Base-by-base conservation (phyloP, 2,329 filamentous ascomycete genomes). In the Phoma sp. region DNA sequence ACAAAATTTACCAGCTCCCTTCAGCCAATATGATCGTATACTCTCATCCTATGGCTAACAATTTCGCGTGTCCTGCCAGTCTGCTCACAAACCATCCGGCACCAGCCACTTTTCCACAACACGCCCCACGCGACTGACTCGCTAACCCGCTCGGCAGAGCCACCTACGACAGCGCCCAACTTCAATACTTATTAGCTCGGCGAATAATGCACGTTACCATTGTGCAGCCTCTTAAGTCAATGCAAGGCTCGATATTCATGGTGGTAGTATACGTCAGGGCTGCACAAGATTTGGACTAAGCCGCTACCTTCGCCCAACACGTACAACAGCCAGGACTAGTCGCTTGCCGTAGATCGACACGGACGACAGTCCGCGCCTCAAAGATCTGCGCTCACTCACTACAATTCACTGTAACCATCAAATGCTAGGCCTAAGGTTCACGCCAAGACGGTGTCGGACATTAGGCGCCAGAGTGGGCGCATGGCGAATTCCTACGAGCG, bases 261-360 rank as follows among this genome's bases (percentile, higher is more conserved):
- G n/a, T n/a, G n/a, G n/a, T n/a, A n/a, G n/a, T n/a, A n/a, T n/a
- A n/a, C n/a, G n/a, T n/a, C n/a, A n/a, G n/a, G n/a, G n/a, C n/a
- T n/a, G n/a, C n/a, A n/a, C n/a, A n/a, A n/a, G n/a, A n/a, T n/a
- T n/a, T n/a, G n/a, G n/a, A n/a, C n/a, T n/a, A n/a, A n/a, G 25
- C 7, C 10, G 11, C 32, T 7, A 12, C 23, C 18, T 15, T 30
- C 33, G 33, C n/a, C 39, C 15, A 10, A 28, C 7, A 29, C 21
- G 30, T 23, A 28, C 25, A 26, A 9, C 11, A 30, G 28, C 26
- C 25, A n/a, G 7, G 39, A 12, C 28, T 20, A 21, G 30, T 20
- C 12, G 11, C 5, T 43, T 23, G 46, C 52, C 55, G 43, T 49
- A 48, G 56, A 62, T 62, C 61, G 45, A 47, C 55, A 46, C 48